Evolutionary conservation across 1,139 yeast species (phyloP), one percentile per base, ranked within the genome.

Genomic region (Pichia sp.): DNA sequence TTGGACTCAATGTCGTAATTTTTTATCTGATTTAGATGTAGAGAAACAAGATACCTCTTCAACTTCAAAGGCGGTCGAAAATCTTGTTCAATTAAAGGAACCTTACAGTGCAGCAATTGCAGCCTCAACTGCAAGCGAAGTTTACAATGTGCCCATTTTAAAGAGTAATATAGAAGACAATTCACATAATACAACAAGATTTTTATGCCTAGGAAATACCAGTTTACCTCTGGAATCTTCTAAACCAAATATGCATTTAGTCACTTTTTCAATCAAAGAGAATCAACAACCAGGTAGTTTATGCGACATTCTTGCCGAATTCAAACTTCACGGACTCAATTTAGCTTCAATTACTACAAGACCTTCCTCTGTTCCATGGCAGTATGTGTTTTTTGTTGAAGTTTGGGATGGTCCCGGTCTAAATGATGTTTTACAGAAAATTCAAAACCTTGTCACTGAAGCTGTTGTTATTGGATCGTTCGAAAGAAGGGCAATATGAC

Each of bases 1-100:
- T 0, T 91, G 98, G 98, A 94, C 96, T 4, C 98, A 91, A 58
- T 81, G 85, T 35, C 68, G 73, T 3, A 59, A 66, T 11, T 81
- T 79, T 58, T 57, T 83, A 39, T 55, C 59, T n/a, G 49, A 59
- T 4, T 52, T 68, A 38, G 54, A 59, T 11, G 61, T 73, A n/a
- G 68, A 69, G 36, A 69, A 61, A 46, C 65, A 82, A 10, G 95
- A 88, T 60, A 71, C 81, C 1, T 68, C 74, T 3, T 84, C 96
- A 0, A 91, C 97, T 0, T 81, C 95, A 0, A 74, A 72, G 50
- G 97, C 96, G 0, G 96, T 93, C 1, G 78, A 77, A 49, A 58
- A 72, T 38, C 84, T 84, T 3, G 56, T 65, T 12, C 48, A 63
- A 15, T 71, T 72, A 38, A 39, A 41, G 12, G 42, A 47, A 3